Percentiles rank a stretch among this genome's conserved stretches.
These are phyloP conservation scores for Calonectria montana DNA, from an alignment of 2,329 filamentous ascomycete genomes.

Conservation along the genomic window DNA sequence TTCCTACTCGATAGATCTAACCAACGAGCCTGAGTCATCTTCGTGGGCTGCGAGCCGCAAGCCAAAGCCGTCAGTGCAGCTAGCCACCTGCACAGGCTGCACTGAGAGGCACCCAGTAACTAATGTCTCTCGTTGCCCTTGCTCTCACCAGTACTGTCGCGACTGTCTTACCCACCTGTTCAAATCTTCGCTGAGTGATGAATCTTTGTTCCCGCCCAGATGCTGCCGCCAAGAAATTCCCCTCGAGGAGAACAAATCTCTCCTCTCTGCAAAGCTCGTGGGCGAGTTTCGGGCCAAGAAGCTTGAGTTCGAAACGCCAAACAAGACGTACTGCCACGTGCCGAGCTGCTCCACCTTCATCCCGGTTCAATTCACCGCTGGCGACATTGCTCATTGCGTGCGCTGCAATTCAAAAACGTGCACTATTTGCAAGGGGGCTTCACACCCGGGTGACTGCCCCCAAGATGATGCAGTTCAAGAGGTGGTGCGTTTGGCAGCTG, in stretches of 20 bases:
- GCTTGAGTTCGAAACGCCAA: slow-evolving; percentile 58
- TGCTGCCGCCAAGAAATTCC: slow-evolving; percentile 61
- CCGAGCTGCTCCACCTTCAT: slow-evolving; percentile 61
- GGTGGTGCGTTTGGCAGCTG: slow-evolving; percentile 53
- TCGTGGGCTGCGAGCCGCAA: background rate
- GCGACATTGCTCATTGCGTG: slow-evolving; percentile 53
- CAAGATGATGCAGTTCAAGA: slow-evolving; percentile 53
- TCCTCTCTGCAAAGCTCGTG: slow-evolving; percentile 51
- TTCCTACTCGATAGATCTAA: background rate
- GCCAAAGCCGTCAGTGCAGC: too few species aligned
- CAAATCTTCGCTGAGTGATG: slow-evolving; percentile 55
- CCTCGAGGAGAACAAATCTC: slow-evolving; percentile 44
- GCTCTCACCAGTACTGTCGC: slow-evolving; percentile 62
- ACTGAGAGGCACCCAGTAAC: background rate
- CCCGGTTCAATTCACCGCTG: slow-evolving; percentile 41
- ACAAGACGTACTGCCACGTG: slow-evolving; percentile 64
- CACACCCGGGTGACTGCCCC: slow-evolving; percentile 61
- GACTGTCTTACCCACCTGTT: slow-evolving; percentile 61
- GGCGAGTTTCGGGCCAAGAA: slow-evolving; percentile 56
- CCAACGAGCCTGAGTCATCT: background rate
- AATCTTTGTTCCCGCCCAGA: slow-evolving; percentile 65
- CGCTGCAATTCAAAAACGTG: slow-evolving; percentile 60
- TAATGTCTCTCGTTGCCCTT: background rate
- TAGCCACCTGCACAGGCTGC: background rate
- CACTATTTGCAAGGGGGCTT: slow-evolving; percentile 58